These are phyloP conservation scores for Geosmithia morbida DNA, from an alignment of 2,329 filamentous ascomycete genomes.

Conservation along the genomic window DNA sequence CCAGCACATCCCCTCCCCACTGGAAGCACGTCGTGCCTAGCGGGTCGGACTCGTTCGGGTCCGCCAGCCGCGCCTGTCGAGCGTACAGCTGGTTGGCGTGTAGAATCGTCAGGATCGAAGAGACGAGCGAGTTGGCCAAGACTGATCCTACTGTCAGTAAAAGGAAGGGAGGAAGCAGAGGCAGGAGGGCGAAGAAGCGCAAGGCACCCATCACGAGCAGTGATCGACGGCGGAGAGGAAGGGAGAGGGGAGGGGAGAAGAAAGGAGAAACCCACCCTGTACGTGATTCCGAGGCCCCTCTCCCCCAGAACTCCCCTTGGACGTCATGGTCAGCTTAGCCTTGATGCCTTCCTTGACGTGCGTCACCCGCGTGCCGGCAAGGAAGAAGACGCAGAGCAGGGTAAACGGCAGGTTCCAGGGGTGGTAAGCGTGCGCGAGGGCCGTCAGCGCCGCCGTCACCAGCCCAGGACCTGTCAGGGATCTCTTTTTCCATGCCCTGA, in stretches of 20 bases:
- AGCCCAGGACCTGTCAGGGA: conserved; percentile 70
- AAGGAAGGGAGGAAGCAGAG: no score
- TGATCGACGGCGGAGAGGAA: no score
- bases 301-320: conserved; percentile 58
- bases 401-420: conserved; percentile 89
- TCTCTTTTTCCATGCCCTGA: conserved; percentile 55
- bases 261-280: conserved; percentile 52
- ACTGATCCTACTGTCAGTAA: conserved; percentile 27
- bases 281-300: conserved; percentile 74
- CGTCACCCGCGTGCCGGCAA: conserved; percentile 70
- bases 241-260: no score
- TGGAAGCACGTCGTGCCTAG: conserved; percentile 37
- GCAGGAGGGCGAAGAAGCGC: no score
- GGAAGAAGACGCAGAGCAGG: conserved; percentile 72
- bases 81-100: conserved; percentile 44
- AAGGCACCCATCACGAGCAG: no score
- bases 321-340: conserved; percentile 62
- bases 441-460: conserved; percentile 56
- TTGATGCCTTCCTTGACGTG: conserved; percentile 88
- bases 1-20: conserved; percentile 47
- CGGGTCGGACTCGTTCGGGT: conserved; percentile 14
- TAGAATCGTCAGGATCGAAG: conserved; percentile 47
- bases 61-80: conserved; percentile 25
- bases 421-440: conserved; percentile 71
- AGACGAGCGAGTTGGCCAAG: conserved; percentile 73